Percentiles rank a stretch among this genome's conserved stretches.
These are phyloP conservation scores for Hirschfeldia incana DNA, from an alignment of 345 rosid species.

Conservation along the genomic window DNA sequence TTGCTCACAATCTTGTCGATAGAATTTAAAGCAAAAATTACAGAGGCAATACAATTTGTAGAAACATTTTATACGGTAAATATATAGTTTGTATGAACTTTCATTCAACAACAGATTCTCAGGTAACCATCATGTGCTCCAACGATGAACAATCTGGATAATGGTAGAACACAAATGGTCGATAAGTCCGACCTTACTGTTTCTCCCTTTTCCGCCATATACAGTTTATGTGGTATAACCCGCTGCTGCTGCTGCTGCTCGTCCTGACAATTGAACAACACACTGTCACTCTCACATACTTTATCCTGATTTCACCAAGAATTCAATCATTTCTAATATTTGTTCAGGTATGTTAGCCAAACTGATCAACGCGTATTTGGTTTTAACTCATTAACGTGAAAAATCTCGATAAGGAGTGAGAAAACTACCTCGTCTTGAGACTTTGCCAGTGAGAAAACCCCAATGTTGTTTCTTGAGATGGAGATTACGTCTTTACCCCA, in stretches of 20 bases:
- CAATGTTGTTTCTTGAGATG: constrained; percentile 79
- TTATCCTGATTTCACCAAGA: not conserved
- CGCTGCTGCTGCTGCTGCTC: constrained; percentile 47
- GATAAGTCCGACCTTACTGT: constrained; percentile 67
- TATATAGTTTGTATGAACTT: constrained; percentile 16
- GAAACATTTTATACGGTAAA: not conserved
- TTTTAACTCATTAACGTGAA: not conserved
- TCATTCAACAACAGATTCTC: constrained; percentile 67
- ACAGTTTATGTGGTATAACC: constrained; percentile 68
- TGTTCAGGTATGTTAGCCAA: not conserved
- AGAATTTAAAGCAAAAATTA: not conserved
- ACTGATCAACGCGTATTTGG: constrained; percentile 1
- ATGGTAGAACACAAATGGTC: constrained; percentile 71
- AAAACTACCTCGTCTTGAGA: constrained; percentile 61
- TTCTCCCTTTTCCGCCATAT: constrained; percentile 54
- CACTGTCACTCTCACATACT: not conserved
- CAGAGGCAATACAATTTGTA: not conserved
- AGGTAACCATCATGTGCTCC: constrained; percentile 88
- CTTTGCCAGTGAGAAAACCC: constrained; percentile 67
- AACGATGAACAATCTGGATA: constrained; percentile 73
- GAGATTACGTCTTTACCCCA: constrained; percentile 92
- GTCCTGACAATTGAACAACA: constrained; percentile 51
- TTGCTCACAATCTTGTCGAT: not conserved
- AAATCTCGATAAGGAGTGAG: constrained; percentile 1
- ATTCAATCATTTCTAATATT: not conserved